Base-by-base conservation (phyloP, 2,329 filamentous ascomycete genomes). In the Chaetomiaceae sp. region DNA sequence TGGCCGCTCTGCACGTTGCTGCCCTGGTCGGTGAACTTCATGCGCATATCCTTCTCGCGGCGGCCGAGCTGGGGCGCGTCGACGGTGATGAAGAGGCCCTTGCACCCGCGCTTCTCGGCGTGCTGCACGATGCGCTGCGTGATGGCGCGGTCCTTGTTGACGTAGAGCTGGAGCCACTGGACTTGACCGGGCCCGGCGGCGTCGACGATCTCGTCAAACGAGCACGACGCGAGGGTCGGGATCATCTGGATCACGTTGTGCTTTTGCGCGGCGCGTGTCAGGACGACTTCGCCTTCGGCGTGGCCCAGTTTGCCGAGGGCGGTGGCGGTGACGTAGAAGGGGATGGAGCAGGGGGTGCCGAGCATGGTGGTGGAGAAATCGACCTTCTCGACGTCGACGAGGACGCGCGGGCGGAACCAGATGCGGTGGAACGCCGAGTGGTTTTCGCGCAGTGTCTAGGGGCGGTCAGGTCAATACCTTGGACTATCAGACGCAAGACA, bases 181-280 rank as follows among this genome's bases (percentile, higher is more conserved):
- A 90, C 83, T 69, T 96, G 91, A 56, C 86, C 85, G 39, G 80
- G 87, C 56, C 81, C 75, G 25, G 78, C 81, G 16, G 91, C 93
- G 68, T 97, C 93, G 58, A 95, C 76, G 53, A 99, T 96, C 71
- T 99, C 92, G 72, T 99, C 93, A 63, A 99, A 96, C 1, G 90
- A 93, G 74, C 93, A 97, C 2, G 90, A 96, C 2, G 93, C 93
- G 6, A 99, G 78, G 3, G 93, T 99, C 2, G 93, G 93, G 55
- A 99, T 97, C 93, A 99, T 99, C 71, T 99, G 93, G 55, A 97
- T 81, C 45, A 97, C 86, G 65, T 91, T 82, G 76, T 97, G 92
- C 65, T 86, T 88, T 66, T 79, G 78, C 2, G 93, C 86, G 14
- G 89, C 90, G 51, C 84, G 80, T 0, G 93, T 97, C 51, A 99